phyloP scores from a whole-genome alignment of 129 eudicot genomes.

The Flaveria trinervia region DNA sequence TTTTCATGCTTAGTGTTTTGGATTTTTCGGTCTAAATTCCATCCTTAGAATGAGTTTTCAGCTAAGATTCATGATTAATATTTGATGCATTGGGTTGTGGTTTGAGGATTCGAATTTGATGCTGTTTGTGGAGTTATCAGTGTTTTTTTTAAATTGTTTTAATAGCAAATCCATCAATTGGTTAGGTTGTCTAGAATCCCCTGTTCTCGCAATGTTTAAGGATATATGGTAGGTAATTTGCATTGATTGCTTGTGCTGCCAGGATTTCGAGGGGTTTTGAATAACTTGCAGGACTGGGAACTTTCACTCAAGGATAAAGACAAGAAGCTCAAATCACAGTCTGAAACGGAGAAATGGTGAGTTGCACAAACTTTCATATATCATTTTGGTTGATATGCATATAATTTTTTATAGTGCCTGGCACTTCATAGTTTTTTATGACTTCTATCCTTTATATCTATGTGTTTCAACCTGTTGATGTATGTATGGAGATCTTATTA shows the following conservation, averaged over 20 bases:
- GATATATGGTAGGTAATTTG: slow-evolving; percentile 14
- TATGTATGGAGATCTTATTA: slow-evolving; percentile 3
- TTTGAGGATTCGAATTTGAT: not conserved
- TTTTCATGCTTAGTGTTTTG: slow-evolving; percentile 1
- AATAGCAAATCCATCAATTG: not conserved
- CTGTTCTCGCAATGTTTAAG: slow-evolving; percentile 1
- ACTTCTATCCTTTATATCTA: not conserved
- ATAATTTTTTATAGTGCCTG: not conserved
- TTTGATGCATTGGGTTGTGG: slow-evolving; percentile 6
- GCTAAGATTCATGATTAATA: slow-evolving; percentile 9
- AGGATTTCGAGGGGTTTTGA: slow-evolving; percentile 92
- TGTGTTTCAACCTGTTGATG: not conserved
- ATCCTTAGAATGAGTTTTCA: not conserved
- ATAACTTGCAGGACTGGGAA: slow-evolving; percentile 94
- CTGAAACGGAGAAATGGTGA: slow-evolving; percentile 56
- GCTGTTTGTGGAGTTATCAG: slow-evolving; percentile 10
- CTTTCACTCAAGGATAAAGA: slow-evolving; percentile 64
- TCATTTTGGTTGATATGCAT: not conserved
- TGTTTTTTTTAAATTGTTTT: not conserved
- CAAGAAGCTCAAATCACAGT: slow-evolving; percentile 64
- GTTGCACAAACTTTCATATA: slow-evolving; percentile 1
- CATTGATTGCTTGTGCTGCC: slow-evolving; percentile 35
- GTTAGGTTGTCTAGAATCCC: not conserved
- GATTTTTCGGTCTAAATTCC: not conserved
- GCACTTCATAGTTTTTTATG: not conserved